phyloP scores from a whole-genome alignment of 768 basidiomycete genomes.

The Boletus pseudopeckii region DNA sequence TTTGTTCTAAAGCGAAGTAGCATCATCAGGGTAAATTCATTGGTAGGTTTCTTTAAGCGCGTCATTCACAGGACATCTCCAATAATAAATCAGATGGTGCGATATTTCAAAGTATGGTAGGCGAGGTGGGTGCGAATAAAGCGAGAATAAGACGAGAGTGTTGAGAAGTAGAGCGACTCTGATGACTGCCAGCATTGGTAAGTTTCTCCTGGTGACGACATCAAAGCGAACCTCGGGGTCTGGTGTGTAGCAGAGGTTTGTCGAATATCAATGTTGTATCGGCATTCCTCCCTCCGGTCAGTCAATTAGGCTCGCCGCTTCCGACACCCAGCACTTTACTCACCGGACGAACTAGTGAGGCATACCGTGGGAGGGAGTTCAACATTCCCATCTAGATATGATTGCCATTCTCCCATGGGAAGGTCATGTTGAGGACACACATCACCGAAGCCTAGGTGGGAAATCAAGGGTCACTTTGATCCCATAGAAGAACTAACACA shows the following conservation, averaged over 20 bases:
- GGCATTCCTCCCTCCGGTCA: background rate
- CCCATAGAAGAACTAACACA: background rate
- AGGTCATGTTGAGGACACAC: background rate
- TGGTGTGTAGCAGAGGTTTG: background rate
- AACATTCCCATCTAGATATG: too few relatives aligned
- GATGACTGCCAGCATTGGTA: background rate
- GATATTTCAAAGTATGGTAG: background rate
- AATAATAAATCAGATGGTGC: background rate
- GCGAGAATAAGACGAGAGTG: background rate
- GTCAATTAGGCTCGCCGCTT: background rate
- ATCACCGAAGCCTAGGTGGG: background rate
- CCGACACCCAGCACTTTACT: background rate
- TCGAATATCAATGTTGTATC: background rate
- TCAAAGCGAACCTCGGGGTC: background rate
- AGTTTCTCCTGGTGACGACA: background rate
- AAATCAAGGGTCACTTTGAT: background rate
- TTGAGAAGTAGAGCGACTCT: background rate
- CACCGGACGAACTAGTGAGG: background rate
- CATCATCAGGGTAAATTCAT: background rate
- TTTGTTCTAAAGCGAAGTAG: background rate
- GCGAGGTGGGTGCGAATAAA: background rate
- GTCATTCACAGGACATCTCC: background rate
- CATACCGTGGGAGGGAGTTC: background rate
- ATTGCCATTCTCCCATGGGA: too few relatives aligned
- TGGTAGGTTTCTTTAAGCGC: background rate